Base-by-base conservation (phyloP, 176 grass and related monocot genomes). In the Miscanthus lutarioriparius region DNA sequence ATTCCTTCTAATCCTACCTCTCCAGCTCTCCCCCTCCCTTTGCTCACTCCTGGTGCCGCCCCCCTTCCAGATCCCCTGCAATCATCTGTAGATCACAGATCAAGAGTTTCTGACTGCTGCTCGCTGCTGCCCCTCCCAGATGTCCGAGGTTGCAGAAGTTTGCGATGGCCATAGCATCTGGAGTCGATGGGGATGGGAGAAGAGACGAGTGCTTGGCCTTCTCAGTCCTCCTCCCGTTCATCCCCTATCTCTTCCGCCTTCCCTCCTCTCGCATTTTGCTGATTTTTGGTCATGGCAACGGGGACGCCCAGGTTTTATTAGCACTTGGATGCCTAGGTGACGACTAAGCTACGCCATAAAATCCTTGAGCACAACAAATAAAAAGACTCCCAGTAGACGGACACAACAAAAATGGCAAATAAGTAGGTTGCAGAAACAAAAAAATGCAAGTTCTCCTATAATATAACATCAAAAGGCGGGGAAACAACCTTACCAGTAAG, bases 401-500 rank as follows among this genome's bases (percentile, higher is more conserved):
- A 78, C 38, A 69, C 51, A 64, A 83, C 54, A 51, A 82, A 45
- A 70, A 30, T 13, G 16, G 4, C 44, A 77, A 84, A 71, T 22
- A 64, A 38, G 12, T 74, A 77, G 64, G 59, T 76, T 67, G 30
- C 75, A 32, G 14, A 69, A 74, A 77, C 54, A 53, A n/a, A 38
- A 74, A 88, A 84, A 64, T 43, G 48, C 44, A 72, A 64, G 27
- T 28, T 80, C 15, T 72, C 74, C 62, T 33, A 41, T 66, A 65
- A 7, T 51, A 19, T 75, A 81, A 45, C 3, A 77, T 63, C 10
- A 41, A 64, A 40, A 68, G 5, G 37, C 26, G 19, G 6, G 23
- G 43, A 76, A 54, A 67, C 20, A 82, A 82, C 70, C 63, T 82
- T 83, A 98, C 96, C 96, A 80, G 93, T 95, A 49, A 98, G 85